phyloP scores from a whole-genome alignment of 2,329 filamentous ascomycete genomes.

The Ambrosiella xylebori region DNA sequence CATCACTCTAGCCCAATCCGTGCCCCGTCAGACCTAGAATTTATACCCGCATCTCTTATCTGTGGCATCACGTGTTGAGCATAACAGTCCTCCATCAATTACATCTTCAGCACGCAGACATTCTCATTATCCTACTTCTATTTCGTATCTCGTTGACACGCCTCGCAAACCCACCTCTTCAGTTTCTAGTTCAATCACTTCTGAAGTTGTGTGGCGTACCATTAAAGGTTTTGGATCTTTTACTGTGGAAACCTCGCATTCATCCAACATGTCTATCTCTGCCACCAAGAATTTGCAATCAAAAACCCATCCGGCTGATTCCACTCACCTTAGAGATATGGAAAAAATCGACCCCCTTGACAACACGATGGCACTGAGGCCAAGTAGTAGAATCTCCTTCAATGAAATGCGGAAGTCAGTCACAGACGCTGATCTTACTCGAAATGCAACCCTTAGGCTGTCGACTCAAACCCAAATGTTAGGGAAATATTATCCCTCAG shows the following conservation, averaged over 20 bases:
- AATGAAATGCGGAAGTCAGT: neutral
- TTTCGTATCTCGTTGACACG: neutral
- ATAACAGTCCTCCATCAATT: conserved; percentile 1
- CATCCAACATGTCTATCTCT: conserved; percentile 3
- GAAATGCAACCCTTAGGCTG: neutral
- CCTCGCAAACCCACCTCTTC: neutral
- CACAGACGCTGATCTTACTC: too few relatives aligned
- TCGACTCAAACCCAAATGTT: conserved; percentile 28
- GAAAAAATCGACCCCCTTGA: conserved; percentile 11
- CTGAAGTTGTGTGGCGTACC: conserved; percentile 9
- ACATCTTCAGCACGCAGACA: conserved; percentile 1
- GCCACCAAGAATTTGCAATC: neutral
- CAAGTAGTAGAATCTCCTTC: neutral
- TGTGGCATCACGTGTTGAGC: neutral
- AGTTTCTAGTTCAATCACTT: neutral
- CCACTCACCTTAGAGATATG: neutral
- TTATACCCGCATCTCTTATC: neutral
- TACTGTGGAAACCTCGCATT: neutral
- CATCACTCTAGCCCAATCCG: conserved; percentile 10
- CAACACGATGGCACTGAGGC: conserved; percentile 21
- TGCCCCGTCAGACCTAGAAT: conserved; percentile 3
- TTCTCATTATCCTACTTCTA: conserved; percentile 2
- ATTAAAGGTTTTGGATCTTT: conserved; percentile 8
- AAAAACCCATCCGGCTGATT: neutral
- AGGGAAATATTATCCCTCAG: conserved; percentile 47